Base-by-base conservation (phyloP, 2,329 filamentous ascomycete genomes). In the Chalaropsis ovoidea region DNA sequence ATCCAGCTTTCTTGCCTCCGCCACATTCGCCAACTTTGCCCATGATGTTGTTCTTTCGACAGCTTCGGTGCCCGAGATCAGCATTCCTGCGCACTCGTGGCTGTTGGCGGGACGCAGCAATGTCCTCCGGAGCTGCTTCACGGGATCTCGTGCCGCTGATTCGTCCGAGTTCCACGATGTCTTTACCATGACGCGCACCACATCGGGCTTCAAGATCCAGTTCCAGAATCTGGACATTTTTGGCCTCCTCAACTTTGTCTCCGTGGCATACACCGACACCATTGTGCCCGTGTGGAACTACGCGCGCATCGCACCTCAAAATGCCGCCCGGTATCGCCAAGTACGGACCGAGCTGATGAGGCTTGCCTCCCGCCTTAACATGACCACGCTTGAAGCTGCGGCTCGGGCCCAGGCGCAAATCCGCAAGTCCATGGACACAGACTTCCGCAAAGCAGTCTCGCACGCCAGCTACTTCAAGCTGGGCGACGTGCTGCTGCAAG, bases 251-350 rank as follows among this genome's bases (percentile, higher is more conserved):
- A 93, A 96, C 70, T 70, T 97, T 10, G 82, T 88, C 0, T 78
- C 93, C 10, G 96, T 90, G 71, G 73, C 87, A 7, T 97, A 97
- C 73, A 86, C 86, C 5, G 94, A 97, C 72, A 80, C 79, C 3
- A 77, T 92, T 17, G 80, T 96, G 41, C 90, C 94, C 67, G 88
- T 92, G 19, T 97, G 94, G 94, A 89, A 92, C 69, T 86, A 88
- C 68, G 86, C 86, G 3, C 83, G 82, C 6, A 82, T 86, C 68
- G 82, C 84, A 22, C 82, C 86, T 2, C 77, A 82, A 11, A 78
- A 87, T 72, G 86, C 89, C 0, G 81, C 83, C 70, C 82, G 88
- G 49, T 95, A 90, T 73, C 87, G 91, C 27, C 86, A 92, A 71
- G 81, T 95, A 19, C 86, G 93, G 22, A 81, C 79, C 0, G 93